phyloP scores from a whole-genome alignment of 1,284 basidiomycete species.

The Ustilago sp. region DNA sequence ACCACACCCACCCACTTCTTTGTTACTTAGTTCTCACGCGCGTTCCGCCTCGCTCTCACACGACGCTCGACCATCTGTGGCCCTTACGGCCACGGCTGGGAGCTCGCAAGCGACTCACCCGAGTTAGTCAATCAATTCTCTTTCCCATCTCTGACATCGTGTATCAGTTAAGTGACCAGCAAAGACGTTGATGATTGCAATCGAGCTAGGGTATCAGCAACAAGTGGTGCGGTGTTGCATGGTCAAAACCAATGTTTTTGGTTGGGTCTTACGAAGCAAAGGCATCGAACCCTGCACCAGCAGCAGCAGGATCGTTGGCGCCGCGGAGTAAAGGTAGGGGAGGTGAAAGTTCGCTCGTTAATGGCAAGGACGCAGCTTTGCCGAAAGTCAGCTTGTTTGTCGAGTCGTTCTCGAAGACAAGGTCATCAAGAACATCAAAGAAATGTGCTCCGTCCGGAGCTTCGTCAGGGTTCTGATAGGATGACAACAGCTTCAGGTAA shows the following conservation, averaged over 20 bases:
- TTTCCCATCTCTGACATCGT: too few species aligned
- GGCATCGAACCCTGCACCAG: constrained; percentile 37
- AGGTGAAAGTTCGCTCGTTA: constrained; percentile 6
- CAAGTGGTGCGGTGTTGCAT: background rate
- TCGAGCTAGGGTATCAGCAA: background rate
- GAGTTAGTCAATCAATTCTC: too few species aligned
- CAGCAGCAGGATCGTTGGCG: constrained; percentile 28
- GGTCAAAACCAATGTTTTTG: background rate
- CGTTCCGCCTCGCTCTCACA: too few species aligned
- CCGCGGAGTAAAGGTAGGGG: constrained; percentile 22
- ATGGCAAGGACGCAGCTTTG: background rate
- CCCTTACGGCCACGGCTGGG: too few species aligned
- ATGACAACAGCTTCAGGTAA: constrained; percentile 45
- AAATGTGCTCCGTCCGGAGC: constrained; percentile 37
- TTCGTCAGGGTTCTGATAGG: constrained; percentile 49
- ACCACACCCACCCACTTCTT: too few species aligned
- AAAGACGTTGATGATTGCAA: background rate
- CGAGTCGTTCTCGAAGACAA: constrained; percentile 36
- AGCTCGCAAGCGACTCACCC: too few species aligned
- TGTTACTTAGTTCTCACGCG: too few species aligned
- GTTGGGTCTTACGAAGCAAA: constrained; percentile 14
- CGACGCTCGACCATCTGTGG: too few species aligned
- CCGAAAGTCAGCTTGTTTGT: constrained; percentile 24
- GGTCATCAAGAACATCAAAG: constrained; percentile 48
- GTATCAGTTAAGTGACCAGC: too few species aligned